Base-by-base conservation (phyloP, 306 rosid genomes). In the Trifolium fragiferum region DNA sequence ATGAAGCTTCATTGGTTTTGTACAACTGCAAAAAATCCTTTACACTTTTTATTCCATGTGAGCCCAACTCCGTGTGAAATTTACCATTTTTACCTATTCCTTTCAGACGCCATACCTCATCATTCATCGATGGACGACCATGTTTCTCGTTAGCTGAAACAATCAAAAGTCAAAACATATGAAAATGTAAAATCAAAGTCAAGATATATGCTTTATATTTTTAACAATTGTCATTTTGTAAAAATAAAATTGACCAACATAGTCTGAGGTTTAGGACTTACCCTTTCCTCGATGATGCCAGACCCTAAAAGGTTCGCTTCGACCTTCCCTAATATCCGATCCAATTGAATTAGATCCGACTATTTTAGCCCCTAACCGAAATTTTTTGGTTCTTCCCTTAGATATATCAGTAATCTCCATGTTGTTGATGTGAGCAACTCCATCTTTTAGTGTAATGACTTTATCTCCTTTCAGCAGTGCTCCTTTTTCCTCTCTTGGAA, bases 221-320 rank as follows among this genome's bases (percentile, higher is more conserved):
- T 30, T 30, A 30, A 30, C 33, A 46, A 15, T 15, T n/a, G 4
- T n/a, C 40, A 37, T 37, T 37, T 37, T 10, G 9, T 37, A 37
- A 37, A 37, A 37, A 37, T 37, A 37, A 37, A 37, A 7, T 8
- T 7, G 40, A 37, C 40, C 10, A 37, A 8, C 10, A 37, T 2
- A 37, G 10, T 7, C 55, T 7, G 20, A 59, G 20, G 30, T 50
- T 16, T 41, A 13, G 25, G 55, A 80, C 87, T 72, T 66, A 87
- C 93, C 1, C 53, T 74, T 77, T 43, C 90, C 97, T 0, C 93
- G 81, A 6, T 35, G 75, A 54, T 91, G 89, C 62, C 25, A 44
- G 13, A 91, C 93, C 63, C 1, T 47, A 20, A 91, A 84, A 8
- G 88, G 64, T n/a, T 79, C 81, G 19, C 85, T 88, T 65, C 14